Evolutionary conservation across 2,329 filamentous ascomycete genomes (phyloP), one percentile per base, ranked within the genome.

Genomic region (Cytospora mali): DNA sequence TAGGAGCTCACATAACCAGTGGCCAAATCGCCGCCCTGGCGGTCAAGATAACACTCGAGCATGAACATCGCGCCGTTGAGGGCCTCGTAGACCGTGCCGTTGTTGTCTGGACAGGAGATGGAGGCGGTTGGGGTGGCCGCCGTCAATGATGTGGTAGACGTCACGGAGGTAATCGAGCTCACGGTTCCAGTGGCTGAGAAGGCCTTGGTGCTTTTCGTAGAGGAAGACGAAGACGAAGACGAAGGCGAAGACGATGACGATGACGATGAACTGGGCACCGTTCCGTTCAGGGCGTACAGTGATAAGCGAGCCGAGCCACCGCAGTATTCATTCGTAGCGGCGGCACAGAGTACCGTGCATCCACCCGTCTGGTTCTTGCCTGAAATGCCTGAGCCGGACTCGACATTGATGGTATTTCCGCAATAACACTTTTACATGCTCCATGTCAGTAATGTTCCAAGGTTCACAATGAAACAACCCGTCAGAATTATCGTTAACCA

Each of bases 1-100:
- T 66, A 66, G 13, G 55, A 61, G 42, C 62, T 64, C 46, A 64
- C 57, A 28, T 58, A 64, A 11, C 42, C 51, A n/a, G 62, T 29
- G 0, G 39, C 23, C 18, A 66, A 33, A 13, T 66, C 64, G 16
- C 64, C 64, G 4, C 42, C 61, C 33, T 48, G 33, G 31, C 60
- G 62, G 54, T 66, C 64, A 27, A 64, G 62, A 53, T 64, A 66
- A 28, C 64, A 66, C 23, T 66, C 64, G 14, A 66, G 55, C 48
- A 64, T 53, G 39, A 66, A 66, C 2, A 53, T 59, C 39, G 59
- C 58, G 33, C 61, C 61, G 28, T 64, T 64, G 2, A 49, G 33
- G 23, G 64, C 53, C 10, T 54, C 60, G 54, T 61, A 64, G 16
- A 64, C 50, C 10, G 35, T 54, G 7, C 53, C 53, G 39, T 65